Evolutionary conservation across 345 rosid genomes (phyloP), one percentile per base, ranked within the genome.

Genomic region (Pistacia atlantica): DNA sequence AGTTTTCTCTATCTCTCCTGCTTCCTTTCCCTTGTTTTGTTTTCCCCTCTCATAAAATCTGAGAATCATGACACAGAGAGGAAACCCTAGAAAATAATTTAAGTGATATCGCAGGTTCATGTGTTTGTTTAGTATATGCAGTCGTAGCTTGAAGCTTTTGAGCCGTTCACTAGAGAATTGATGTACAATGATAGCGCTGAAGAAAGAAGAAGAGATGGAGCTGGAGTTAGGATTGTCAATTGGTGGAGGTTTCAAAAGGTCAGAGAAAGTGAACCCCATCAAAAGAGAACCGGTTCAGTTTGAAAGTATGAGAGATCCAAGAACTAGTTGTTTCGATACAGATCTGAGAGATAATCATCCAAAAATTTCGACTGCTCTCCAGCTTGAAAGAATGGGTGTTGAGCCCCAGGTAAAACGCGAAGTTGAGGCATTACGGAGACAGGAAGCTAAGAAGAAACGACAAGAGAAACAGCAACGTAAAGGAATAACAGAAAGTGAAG

Each of bases 151-250:
- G 60, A 73, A 48, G 49, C 38, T 1, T 33, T 5, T 66, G 38
- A 16, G 59, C 14, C 22, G 6, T 80, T 73, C 33, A 46, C 71
- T 77, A 75, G 78, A 75, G 56, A 62, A 81, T 60, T 74, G 75
- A 38, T 38, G 54, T 2, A 69, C 75, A 72, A 86, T 81, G 81
- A 33, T 79, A 71, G 80, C 76, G 31, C 61, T 76, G 59, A 75
- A 77, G 12, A 84, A 69, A 37, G 87, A 75, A 22, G 80, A 42
- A 11, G 85, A 85, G 74, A 62, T 86, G 5, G 92, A 85, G 86
- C 87, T 92, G 8, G 97, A 90, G 69, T 80, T 92, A 62, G 86
- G 87, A 6, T 85, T 90, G 65, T 92, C 94, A 5, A 79, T 89
- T 0, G 92, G 92, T 65, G 86, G 94, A 75, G 75, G 84, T 64